Evolutionary conservation across 2,329 filamentous ascomycete genomes (phyloP).

Genomic region (Pseudogymnoascus destructans): DNA sequence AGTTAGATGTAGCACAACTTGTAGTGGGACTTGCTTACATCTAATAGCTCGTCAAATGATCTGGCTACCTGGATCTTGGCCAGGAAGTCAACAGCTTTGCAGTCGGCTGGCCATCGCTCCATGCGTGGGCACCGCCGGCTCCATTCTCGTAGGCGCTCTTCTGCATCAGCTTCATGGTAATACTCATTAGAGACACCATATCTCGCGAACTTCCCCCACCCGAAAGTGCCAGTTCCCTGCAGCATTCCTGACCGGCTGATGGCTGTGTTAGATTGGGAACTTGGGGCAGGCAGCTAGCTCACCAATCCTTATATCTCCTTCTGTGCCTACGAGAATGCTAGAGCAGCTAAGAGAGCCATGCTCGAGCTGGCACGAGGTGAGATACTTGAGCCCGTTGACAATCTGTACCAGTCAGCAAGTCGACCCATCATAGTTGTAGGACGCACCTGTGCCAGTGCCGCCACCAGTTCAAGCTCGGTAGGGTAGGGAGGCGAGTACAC

Average conservation of each 20-base stretch:
- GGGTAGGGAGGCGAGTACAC: slow-evolving; percentile 13
- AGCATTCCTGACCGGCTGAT: too few species aligned
- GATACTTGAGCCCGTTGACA: too few species aligned
- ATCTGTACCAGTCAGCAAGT: too few species aligned
- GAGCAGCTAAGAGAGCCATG: too few species aligned
- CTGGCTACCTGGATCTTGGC: neutral
- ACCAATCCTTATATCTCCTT: too few species aligned
- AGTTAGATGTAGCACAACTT: too few species aligned
- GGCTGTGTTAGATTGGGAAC: too few species aligned
- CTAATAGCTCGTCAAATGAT: neutral
- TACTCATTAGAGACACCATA: neutral
- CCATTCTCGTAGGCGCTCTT: neutral
- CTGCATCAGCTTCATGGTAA: neutral
- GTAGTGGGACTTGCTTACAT: too few species aligned
- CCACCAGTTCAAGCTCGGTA: slow-evolving; percentile 12
- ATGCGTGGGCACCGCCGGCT: neutral
- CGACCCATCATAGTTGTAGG: slow-evolving; percentile 8
- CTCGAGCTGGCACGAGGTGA: too few species aligned
- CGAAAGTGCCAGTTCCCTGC: neutral
- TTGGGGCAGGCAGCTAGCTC: too few species aligned
- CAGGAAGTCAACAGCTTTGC: neutral
- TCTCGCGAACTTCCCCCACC: neutral
- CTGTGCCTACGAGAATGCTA: too few species aligned
- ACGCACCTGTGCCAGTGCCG: slow-evolving; percentile 16
- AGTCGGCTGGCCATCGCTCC: neutral